These are phyloP conservation scores for Rhizophora mangle DNA, from an alignment of 345 rosid genomes.

Conservation along the genomic window DNA sequence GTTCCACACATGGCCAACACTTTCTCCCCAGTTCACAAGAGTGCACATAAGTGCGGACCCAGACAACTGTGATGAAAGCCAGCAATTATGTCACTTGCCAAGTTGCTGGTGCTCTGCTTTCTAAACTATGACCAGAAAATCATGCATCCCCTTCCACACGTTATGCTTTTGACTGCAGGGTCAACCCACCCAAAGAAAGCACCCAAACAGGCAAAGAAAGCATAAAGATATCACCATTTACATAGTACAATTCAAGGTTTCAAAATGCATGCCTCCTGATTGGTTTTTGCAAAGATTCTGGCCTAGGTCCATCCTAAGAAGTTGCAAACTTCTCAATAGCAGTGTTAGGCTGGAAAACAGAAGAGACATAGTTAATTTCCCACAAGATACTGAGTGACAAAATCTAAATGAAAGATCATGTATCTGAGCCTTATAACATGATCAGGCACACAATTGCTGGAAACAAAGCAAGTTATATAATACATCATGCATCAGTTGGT, in stretches of 20 bases:
- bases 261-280: conserved; percentile 55
- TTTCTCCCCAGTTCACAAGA: no score
- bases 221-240: conserved; percentile 37
- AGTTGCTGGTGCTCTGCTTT: no score
- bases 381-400: background rate
- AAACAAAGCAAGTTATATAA: conserved; percentile 27
- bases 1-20: no score
- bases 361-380: conserved; percentile 8
- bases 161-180: no score
- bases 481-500: no score
- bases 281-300: conserved; percentile 48
- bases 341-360: conserved; percentile 34
- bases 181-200: no score
- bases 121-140: no score
- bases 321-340: conserved; percentile 39
- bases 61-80: no score
- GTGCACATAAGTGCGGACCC: no score
- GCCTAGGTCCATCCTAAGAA: conserved; percentile 29
- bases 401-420: conserved; percentile 13
- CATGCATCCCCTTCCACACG: no score
- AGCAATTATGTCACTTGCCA: no score
- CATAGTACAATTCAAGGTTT: conserved; percentile 27
- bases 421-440: conserved; percentile 30
- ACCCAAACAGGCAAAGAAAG: conserved; percentile 8
- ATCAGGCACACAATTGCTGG: conserved; percentile 46